Percentiles rank a stretch among this genome's conserved stretches.
Conservation (phyloP, 495 filamentous ascomycete genomes). For the Daldinia concentrica region DNA sequence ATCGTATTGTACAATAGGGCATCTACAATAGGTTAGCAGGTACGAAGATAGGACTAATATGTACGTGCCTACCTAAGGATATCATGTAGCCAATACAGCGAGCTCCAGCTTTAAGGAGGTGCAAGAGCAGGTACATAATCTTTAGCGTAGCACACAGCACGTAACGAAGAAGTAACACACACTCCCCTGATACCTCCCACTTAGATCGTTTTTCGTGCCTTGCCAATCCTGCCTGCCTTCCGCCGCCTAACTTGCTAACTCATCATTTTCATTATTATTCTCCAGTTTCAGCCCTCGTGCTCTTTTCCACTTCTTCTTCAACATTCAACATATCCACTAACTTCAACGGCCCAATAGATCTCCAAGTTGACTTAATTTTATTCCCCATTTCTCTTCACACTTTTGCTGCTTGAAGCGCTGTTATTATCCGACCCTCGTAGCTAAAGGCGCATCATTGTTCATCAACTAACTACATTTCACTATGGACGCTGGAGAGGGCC, state of each 20-base stretch:
- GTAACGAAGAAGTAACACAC: conserved; percentile 18
- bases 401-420: conserved; percentile 16
- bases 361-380: conserved; percentile 16
- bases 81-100: not conserved
- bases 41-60: not conserved
- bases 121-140: conserved; percentile 4
- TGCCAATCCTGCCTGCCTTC: conserved; percentile 23
- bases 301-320: conserved; percentile 14
- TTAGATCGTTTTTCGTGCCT: conserved; percentile 22
- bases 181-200: not conserved
- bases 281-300: conserved; percentile 40
- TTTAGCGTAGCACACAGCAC: conserved; percentile 15
- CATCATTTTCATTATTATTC: conserved; percentile 29
- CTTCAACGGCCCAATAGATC: conserved; percentile 20
- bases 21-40: not conserved
- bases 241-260: conserved; percentile 13
- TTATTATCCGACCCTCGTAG: conserved; percentile 1
- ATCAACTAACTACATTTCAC: conserved; percentile 25
- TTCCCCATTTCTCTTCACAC: conserved; percentile 1
- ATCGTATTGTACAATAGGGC: not conserved
- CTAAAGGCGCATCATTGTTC: conserved; percentile 36
- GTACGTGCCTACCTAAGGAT: too few relatives aligned
- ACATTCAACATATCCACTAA: conserved; percentile 19
- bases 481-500: conserved; percentile 54
- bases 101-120: conserved; percentile 1